Evolutionary conservation across 441 rosid genomes (phyloP).

Genomic region (Populus hybrid): DNA sequence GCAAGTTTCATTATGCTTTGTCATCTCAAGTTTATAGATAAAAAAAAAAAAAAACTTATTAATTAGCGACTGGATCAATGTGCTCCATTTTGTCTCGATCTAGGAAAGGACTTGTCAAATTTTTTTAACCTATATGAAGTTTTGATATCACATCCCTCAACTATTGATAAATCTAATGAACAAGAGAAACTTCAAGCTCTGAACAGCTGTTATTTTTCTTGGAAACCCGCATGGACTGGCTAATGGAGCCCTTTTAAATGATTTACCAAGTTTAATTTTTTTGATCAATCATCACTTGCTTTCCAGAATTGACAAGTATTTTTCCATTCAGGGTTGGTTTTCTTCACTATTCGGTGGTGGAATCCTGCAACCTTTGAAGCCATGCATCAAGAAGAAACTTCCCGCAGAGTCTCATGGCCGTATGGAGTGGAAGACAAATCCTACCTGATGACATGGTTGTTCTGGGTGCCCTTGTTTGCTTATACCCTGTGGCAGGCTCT

Average conservation of each 20-base stretch:
- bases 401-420: slow-evolving; percentile 74
- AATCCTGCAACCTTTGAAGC: slow-evolving; percentile 86
- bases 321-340: slow-evolving; percentile 65
- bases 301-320: slow-evolving; percentile 10
- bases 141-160: background rate
- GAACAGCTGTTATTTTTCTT: background rate
- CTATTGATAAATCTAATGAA: background rate
- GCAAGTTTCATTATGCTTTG: background rate
- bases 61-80: background rate
- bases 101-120: background rate
- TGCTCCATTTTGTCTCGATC: background rate
- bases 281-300: background rate
- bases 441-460: slow-evolving; percentile 83
- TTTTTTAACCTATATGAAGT: background rate
- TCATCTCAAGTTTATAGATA: background rate
- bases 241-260: background rate
- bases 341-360: slow-evolving; percentile 99
- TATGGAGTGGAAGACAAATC: slow-evolving; percentile 69
- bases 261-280: background rate
- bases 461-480: slow-evolving; percentile 74
- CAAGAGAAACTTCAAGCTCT: background rate
- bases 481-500: slow-evolving; percentile 89
- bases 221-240: background rate
- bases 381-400: slow-evolving; percentile 81
- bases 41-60: background rate